These are phyloP conservation scores for Neurospora pannonica DNA, from an alignment of 495 filamentous ascomycete genomes.

Conservation along the genomic window DNA sequence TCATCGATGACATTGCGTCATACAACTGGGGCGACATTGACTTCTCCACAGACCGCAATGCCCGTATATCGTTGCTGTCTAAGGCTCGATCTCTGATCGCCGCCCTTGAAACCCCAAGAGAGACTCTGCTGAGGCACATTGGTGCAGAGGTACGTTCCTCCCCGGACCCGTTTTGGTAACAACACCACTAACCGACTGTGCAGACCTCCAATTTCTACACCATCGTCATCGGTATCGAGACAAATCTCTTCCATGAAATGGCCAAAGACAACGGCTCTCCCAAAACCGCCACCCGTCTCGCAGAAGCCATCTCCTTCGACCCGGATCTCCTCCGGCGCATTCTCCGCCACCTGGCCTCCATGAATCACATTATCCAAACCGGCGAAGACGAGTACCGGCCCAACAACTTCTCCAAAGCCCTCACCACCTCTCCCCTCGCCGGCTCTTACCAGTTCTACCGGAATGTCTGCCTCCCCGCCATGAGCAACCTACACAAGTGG, in stretches of 20 bases:
- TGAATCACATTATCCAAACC: conserved; percentile 38
- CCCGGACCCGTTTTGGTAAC: too few species aligned
- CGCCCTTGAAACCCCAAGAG: conserved; percentile 25
- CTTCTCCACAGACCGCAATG: conserved; percentile 2
- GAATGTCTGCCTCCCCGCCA: conserved; percentile 9
- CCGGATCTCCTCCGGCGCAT: conserved; percentile 19
- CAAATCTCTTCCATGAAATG: conserved; percentile 10
- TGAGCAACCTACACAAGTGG: conserved; percentile 12
- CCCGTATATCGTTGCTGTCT: conserved; percentile 12
- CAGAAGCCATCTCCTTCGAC: conserved; percentile 5
- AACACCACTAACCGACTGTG: neutral
- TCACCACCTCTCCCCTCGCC: conserved; percentile 23
- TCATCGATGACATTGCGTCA: conserved; percentile 11
- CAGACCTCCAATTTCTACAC: conserved; percentile 9
- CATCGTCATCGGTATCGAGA: conserved; percentile 7
- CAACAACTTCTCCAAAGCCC: conserved; percentile 33
- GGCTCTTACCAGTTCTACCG: conserved; percentile 18
- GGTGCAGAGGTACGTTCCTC: conserved; percentile 29
- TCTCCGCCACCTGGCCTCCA: conserved; percentile 41
- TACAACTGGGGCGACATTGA: neutral
- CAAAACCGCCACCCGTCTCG: conserved; percentile 7
- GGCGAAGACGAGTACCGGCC: conserved; percentile 34
- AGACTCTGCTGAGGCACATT: conserved; percentile 26
- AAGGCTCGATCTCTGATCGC: conserved; percentile 17
- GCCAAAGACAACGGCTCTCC: conserved; percentile 5